Percentiles rank a stretch among this genome's conserved stretches.
phyloP scores from a whole-genome alignment of 2,329 filamentous ascomycete genomes.

The Talaromyces sp. region DNA sequence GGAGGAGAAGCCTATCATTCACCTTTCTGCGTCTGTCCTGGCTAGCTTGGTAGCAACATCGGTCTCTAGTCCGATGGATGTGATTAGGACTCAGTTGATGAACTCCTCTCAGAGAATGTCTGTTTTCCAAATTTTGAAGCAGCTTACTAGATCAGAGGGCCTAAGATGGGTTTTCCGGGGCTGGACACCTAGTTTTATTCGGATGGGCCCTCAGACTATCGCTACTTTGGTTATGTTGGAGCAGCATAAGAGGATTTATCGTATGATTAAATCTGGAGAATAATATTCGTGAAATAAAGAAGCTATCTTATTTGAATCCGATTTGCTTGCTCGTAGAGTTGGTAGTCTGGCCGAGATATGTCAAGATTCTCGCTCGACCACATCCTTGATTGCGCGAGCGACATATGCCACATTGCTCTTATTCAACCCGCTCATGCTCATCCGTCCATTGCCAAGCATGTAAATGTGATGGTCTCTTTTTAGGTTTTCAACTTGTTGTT shows the following conservation, averaged over 20 bases:
- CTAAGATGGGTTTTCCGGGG: conserved; percentile 85
- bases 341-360: no score
- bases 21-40: conserved; percentile 76
- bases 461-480: conserved; percentile 40
- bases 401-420: conserved; percentile 26
- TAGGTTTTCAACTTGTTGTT: conserved; percentile 34
- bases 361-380: neutral
- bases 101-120: conserved; percentile 55
- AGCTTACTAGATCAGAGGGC: conserved; percentile 72
- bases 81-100: conserved; percentile 90
- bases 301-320: no score
- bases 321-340: no score
- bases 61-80: conserved; percentile 81
- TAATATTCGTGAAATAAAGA: no score
- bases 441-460: conserved; percentile 36
- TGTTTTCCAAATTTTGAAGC: conserved; percentile 59
- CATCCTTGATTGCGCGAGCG: conserved; percentile 18
- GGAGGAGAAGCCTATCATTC: conserved; percentile 71
- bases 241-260: conserved; percentile 71
- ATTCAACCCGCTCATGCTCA: conserved; percentile 37
- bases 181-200: conserved; percentile 74
- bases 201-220: conserved; percentile 72
- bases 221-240: conserved; percentile 86
- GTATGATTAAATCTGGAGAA: conserved; percentile 1
- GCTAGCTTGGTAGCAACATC: conserved; percentile 84